phyloP scores from a whole-genome alignment of 2,329 filamentous ascomycete genomes.

The Pestalotiopsis sp. region DNA sequence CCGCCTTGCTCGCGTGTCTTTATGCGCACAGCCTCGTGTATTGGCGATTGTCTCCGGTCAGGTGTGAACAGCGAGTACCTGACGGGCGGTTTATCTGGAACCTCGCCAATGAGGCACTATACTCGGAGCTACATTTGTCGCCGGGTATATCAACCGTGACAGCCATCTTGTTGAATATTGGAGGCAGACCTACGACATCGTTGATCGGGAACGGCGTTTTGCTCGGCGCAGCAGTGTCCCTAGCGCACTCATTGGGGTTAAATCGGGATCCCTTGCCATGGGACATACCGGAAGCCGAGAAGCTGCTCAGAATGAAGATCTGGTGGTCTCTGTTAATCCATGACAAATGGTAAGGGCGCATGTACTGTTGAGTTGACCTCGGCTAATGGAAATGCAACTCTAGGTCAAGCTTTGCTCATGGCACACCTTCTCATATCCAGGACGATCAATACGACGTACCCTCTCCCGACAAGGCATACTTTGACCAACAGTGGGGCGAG shows the following conservation, averaged over 20 bases:
- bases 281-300: slow-evolving; percentile 53
- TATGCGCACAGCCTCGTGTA: slow-evolving; percentile 61
- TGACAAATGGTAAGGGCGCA: slow-evolving; percentile 51
- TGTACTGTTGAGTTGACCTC: not conserved
- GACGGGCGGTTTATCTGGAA: slow-evolving; percentile 65
- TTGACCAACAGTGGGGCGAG: slow-evolving; percentile 23
- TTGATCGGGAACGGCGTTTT: slow-evolving; percentile 58
- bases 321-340: slow-evolving; percentile 60
- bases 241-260: slow-evolving; percentile 55
- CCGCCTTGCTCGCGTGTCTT: slow-evolving; percentile 56
- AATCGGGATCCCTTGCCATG: slow-evolving; percentile 54
- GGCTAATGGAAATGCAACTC: not conserved
- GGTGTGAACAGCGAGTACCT: slow-evolving; percentile 49
- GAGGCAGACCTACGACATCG: slow-evolving; percentile 60
- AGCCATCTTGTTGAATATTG: slow-evolving; percentile 59
- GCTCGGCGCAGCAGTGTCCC: slow-evolving; percentile 50
- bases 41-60: slow-evolving; percentile 51
- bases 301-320: slow-evolving; percentile 51
- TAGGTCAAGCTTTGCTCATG: slow-evolving; percentile 54
- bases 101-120: slow-evolving; percentile 59
- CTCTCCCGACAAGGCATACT: slow-evolving; percentile 36
- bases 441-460: slow-evolving; percentile 50
- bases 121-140: slow-evolving; percentile 59
- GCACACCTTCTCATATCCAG: slow-evolving; percentile 51
- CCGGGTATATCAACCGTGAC: slow-evolving; percentile 61